Conservation (phyloP, 805 yeast species). For the Lipomyces orientalis region DNA sequence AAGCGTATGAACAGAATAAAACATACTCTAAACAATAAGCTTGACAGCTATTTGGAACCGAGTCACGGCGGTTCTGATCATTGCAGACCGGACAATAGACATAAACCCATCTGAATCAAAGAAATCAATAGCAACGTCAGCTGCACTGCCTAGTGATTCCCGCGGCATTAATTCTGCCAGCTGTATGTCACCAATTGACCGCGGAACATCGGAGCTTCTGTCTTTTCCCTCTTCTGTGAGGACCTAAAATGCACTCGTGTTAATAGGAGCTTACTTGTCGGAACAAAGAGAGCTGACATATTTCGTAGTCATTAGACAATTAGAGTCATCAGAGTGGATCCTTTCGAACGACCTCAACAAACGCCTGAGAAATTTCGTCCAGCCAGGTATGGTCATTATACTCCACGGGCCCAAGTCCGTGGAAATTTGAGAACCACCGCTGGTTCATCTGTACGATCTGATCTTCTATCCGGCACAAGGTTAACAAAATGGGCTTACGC, state of each 20-base stretch:
- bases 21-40: background rate
- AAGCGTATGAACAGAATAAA: background rate
- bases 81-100: background rate
- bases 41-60: background rate
- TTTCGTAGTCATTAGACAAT: background rate
- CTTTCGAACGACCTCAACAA: background rate
- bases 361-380: background rate
- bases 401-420: no score
- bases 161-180: background rate
- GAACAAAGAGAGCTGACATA: background rate
- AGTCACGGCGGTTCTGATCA: background rate
- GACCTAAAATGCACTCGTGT: background rate
- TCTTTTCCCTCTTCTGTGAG: no score
- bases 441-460: no score
- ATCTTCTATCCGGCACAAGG: no score
- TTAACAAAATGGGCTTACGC: no score
- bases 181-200: background rate
- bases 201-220: background rate
- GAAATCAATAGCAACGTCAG: background rate
- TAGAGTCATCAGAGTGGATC: background rate
- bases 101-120: background rate
- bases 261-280: background rate
- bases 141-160: conserved; percentile 2
- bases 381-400: no score
- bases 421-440: no score